Evolutionary conservation across 1,139 yeast species (phyloP).

Genomic region (Keqinozyma sinolaborantium): DNA sequence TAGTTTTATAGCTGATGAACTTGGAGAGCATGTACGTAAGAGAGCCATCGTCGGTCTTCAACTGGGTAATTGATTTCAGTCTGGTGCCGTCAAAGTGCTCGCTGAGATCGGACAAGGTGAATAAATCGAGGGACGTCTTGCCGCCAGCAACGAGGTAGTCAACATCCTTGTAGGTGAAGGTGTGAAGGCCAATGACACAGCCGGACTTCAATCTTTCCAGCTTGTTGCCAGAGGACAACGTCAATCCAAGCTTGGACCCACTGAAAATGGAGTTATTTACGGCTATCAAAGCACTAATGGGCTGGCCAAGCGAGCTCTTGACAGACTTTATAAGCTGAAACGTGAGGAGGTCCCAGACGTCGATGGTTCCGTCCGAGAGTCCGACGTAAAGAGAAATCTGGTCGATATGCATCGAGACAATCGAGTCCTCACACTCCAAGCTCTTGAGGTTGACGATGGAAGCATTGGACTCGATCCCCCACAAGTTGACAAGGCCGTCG

Average conservation of each 20-base stretch:
- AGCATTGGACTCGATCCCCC: constrained; percentile 41
- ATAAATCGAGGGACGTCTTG: constrained; percentile 15
- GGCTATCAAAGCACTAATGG: constrained; percentile 9
- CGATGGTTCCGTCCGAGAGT: constrained; percentile 63
- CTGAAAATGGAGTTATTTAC: constrained; percentile 7
- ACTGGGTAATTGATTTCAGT: constrained; percentile 1
- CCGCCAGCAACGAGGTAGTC: constrained; percentile 37
- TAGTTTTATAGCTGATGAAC: constrained; percentile 69
- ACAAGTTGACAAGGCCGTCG: constrained; percentile 78
- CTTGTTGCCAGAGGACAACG: constrained; percentile 4
- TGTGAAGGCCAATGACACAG: not conserved
- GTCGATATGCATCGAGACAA: constrained; percentile 61
- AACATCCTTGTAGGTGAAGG: constrained; percentile 1
- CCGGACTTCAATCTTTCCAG: not conserved
- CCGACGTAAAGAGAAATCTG: constrained; percentile 79
- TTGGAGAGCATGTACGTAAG: constrained; percentile 60
- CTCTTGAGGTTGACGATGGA: constrained; percentile 25
- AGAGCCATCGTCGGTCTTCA: constrained; percentile 44
- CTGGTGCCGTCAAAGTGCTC: no score
- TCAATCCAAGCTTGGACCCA: constrained; percentile 11
- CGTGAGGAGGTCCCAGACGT: constrained; percentile 83
- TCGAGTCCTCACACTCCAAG: constrained; percentile 65
- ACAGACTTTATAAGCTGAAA: constrained; percentile 64
- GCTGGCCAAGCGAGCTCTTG: constrained; percentile 23
- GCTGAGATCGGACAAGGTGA: not conserved